Evolutionary conservation across 805 yeast genomes (phyloP).

Genomic region (Cyberlindnera petersonii): DNA sequence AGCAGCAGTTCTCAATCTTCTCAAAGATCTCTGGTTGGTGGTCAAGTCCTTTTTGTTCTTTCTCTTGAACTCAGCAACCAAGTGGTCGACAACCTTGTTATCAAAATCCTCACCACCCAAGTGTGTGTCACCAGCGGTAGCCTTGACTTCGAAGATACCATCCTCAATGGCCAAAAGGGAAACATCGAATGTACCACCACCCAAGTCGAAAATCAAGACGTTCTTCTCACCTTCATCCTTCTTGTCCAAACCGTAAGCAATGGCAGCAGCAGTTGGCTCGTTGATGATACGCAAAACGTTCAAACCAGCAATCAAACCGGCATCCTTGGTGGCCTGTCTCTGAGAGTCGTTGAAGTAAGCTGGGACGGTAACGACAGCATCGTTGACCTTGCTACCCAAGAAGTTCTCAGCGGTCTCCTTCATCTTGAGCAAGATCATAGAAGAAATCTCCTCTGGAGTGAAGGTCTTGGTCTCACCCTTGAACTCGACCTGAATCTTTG

Average conservation of each 20-base stretch:
- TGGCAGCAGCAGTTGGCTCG: conserved; percentile 25
- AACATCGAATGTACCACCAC: conserved; percentile 99
- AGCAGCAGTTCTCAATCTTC: conserved; percentile 82
- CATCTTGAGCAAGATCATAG: conserved; percentile 89
- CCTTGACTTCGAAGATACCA: conserved; percentile 95
- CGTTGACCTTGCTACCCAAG: conserved; percentile 78
- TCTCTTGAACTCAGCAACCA: conserved; percentile 93
- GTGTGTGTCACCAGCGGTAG: conserved; percentile 49
- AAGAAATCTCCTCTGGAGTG: conserved; percentile 92
- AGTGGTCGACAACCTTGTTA: conserved; percentile 87
- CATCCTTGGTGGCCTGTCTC: conserved; percentile 24
- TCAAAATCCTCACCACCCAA: conserved; percentile 25
- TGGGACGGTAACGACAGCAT: conserved; percentile 66
- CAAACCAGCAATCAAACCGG: conserved; percentile 22
- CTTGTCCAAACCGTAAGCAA: conserved; percentile 82
- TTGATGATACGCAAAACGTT: conserved; percentile 23
- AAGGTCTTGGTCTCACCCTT: conserved; percentile 80
- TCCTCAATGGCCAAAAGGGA: conserved; percentile 88
- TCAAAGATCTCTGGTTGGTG: conserved; percentile 90
- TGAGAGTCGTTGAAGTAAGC: conserved; percentile 24
- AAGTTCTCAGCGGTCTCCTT: conserved; percentile 89
- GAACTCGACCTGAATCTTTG: conserved; percentile 55
- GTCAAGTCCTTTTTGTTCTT: conserved; percentile 93
- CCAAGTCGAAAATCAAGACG: conserved; percentile 88
- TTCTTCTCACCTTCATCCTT: conserved; percentile 75